These are phyloP conservation scores for Ettlia oleoabundans DNA, from an alignment of 139 green algal genomes.

Conservation along the genomic window DNA sequence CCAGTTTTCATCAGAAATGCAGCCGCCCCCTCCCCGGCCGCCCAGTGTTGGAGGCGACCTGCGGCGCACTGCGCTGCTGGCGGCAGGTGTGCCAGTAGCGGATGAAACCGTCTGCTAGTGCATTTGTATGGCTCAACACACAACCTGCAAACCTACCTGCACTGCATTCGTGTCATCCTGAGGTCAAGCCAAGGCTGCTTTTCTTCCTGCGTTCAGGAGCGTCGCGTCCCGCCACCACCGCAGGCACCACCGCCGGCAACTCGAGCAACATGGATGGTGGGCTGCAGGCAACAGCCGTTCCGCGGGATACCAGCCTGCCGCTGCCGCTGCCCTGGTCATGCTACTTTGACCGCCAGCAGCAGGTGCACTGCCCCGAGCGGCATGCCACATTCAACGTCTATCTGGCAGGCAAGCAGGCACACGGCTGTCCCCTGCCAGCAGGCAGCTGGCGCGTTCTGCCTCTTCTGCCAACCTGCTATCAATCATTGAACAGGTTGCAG, in stretches of 20 bases:
- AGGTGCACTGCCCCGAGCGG: conserved; percentile 24
- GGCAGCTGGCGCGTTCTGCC: neutral
- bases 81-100: neutral
- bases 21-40: neutral
- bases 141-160: too few species aligned
- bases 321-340: conserved; percentile 23
- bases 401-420: conserved; percentile 21
- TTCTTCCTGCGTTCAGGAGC: too few species aligned
- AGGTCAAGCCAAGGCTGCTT: too few species aligned
- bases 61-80: neutral
- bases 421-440: neutral
- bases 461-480: neutral
- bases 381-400: conserved; percentile 76
- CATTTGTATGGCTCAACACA: too few species aligned
- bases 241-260: too few species aligned
- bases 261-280: too few species aligned
- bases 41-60: neutral
- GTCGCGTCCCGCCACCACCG: too few species aligned
- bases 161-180: too few species aligned
- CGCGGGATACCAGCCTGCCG: neutral
- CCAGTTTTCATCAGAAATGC: neutral
- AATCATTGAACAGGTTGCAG: too few species aligned
- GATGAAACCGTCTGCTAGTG: neutral
- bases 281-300: neutral
- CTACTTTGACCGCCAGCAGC: conserved; percentile 38